Conservation (phyloP, 306 rosid species). For the Dryas octopetala region DNA sequence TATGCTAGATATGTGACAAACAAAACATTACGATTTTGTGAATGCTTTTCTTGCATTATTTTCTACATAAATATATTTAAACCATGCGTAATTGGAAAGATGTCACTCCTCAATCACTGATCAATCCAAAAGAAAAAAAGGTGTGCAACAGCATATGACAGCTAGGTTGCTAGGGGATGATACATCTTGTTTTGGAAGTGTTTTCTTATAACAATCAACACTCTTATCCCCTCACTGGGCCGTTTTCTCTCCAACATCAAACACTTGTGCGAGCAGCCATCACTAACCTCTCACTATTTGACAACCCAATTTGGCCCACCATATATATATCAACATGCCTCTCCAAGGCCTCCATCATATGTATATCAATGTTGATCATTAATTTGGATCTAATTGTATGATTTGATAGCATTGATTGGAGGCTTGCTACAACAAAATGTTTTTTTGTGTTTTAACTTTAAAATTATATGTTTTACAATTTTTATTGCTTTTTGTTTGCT, state of each 20-base stretch:
- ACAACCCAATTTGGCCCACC: not conserved
- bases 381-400: not conserved
- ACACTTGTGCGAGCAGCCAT: conserved; percentile 13
- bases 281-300: not conserved
- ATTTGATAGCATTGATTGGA: conserved; percentile 1
- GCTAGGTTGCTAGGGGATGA: not conserved
- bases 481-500: not conserved
- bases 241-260: conserved; percentile 1
- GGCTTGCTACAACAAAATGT: not conserved
- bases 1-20: too few relatives aligned
- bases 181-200: not conserved
- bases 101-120: too few relatives aligned
- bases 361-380: not conserved
- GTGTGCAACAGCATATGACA: not conserved
- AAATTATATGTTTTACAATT: not conserved
- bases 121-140: not conserved
- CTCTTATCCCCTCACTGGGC: not conserved
- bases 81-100: too few relatives aligned
- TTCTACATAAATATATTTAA: too few relatives aligned
- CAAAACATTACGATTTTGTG: too few relatives aligned
- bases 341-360: not conserved
- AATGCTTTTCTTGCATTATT: too few relatives aligned
- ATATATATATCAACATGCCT: too few relatives aligned
- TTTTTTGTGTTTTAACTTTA: not conserved
- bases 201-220: not conserved